A percentile compares a stretch with the other conserved stretches of the same genome.
Conservation (phyloP, 1,284 basidiomycete genomes). For the Ceratorhiza oryzae-sativae region DNA sequence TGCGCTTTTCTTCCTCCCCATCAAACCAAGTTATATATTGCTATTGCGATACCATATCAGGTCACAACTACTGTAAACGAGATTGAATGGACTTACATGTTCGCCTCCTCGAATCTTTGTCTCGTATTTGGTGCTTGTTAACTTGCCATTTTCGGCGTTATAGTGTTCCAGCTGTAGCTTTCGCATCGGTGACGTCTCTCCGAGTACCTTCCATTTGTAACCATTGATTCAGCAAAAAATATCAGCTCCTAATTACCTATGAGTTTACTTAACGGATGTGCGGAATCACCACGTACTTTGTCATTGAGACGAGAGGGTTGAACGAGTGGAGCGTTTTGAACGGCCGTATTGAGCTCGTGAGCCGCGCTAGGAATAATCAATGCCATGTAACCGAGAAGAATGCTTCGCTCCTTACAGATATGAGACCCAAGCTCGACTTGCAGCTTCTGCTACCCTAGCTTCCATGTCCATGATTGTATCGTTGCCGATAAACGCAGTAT, state of each 20-base stretch:
- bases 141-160: neutral
- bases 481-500: neutral
- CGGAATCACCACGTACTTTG: neutral
- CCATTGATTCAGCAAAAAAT: slow-evolving; percentile 24
- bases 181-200: neutral
- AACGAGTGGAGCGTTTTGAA: slow-evolving; percentile 8
- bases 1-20: neutral
- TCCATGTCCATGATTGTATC: neutral
- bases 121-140: neutral
- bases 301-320: slow-evolving; percentile 6
- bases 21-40: neutral
- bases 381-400: neutral
- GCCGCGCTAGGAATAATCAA: slow-evolving; percentile 4
- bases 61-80: neutral
- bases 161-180: neutral
- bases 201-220: slow-evolving; percentile 15
- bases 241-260: slow-evolving; percentile 5
- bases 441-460: slow-evolving; percentile 17
- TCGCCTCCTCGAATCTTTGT: slow-evolving; percentile 11
- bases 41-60: neutral
- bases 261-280: neutral
- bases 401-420: neutral
- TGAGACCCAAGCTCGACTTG: slow-evolving; percentile 24
- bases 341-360: slow-evolving; percentile 3
- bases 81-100: neutral